Base-by-base conservation (phyloP, 148 eudicot species). In the Rhododendron vialii region DNA sequence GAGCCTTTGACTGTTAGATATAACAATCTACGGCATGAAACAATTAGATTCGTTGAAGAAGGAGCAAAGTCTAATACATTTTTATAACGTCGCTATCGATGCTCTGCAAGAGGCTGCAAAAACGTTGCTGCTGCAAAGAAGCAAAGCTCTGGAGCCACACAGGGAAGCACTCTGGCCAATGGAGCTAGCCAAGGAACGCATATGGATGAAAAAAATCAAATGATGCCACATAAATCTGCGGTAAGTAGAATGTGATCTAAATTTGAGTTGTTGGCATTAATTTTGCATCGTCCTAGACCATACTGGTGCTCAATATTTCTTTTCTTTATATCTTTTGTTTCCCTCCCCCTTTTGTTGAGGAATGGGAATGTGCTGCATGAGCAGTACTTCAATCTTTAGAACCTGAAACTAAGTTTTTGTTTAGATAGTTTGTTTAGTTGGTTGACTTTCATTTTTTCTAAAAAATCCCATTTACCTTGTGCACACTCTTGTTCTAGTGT, bases 31-130 rank as follows among this genome's bases (percentile, higher is more conserved):
- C 43, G 7, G 43, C 43, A 41, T 41, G 7, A 5, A 41, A 41
- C 43, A 41, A 41, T 41, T 41, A 41, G 43, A 41, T 41, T 41
- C 7, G 43, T 41, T 6, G 43, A 41, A 41, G 43, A 41, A 41
- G 43, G 43, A 41, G 43, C 43, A 41, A 41, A 87, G 75, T 85
- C 92, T 38, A 85, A 41, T 86, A 78, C 88, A 90, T 82, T 45
- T 88, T 18, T 91, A 91, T 76, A 84, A 87, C 74, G 90, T 80
- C 15, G 90, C 92, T 28, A 73, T 85, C 78, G 89, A 90, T 59
- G 90, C 89, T 48, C 81, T 91, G 71, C 88, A 82, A 82, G 92
- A 88, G 85, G 93, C 88, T 82, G 85, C 87, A 50, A 88, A 86
- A 87, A 91, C 81, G 89, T 91, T 87, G 86, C 89, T 74, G 76